These are phyloP conservation scores for Claviceps quebecensis DNA, from an alignment of 2,329 filamentous ascomycete species.

Conservation along the genomic window DNA sequence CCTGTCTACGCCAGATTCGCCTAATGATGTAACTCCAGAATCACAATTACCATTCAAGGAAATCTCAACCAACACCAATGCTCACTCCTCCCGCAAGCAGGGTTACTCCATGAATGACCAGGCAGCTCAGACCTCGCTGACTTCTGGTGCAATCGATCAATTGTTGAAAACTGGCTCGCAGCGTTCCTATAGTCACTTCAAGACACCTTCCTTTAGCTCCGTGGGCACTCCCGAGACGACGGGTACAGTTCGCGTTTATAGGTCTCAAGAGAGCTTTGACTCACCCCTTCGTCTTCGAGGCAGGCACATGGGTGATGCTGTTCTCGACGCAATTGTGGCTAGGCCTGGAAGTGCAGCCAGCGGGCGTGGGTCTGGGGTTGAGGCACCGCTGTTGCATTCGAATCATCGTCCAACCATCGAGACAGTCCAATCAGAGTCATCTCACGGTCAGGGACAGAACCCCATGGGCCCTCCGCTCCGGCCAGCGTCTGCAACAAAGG, in stretches of 20 bases:
- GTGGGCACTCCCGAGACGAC: slow-evolving; percentile 22
- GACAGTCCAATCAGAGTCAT: slow-evolving; percentile 51
- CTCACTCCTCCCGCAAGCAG: slow-evolving; percentile 25
- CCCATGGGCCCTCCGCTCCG: slow-evolving; percentile 74
- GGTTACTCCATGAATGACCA: slow-evolving; percentile 46
- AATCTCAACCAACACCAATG: slow-evolving; percentile 43
- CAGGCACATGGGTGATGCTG: slow-evolving; percentile 24
- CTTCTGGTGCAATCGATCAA: slow-evolving; percentile 67
- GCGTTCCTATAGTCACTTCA: slow-evolving; percentile 15
- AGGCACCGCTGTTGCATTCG: slow-evolving; percentile 57
- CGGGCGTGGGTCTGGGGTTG: slow-evolving; percentile 29
- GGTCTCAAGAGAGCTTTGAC: slow-evolving; percentile 35
- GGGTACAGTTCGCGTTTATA: slow-evolving; percentile 29
- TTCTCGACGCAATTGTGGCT: slow-evolving; percentile 23
- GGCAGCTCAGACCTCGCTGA: slow-evolving; percentile 70
- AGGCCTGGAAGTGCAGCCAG: slow-evolving; percentile 66
- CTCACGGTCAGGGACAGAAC: slow-evolving; percentile 28
- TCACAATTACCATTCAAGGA: slow-evolving; percentile 46
- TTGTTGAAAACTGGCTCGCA: slow-evolving; percentile 40
- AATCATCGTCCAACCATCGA: slow-evolving; percentile 81
- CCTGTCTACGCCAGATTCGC: slow-evolving; percentile 32
- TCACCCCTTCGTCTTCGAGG: slow-evolving; percentile 26
- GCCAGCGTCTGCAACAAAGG: slow-evolving; percentile 57
- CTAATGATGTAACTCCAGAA: slow-evolving; percentile 33
- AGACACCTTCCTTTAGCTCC: slow-evolving; percentile 23